A percentile compares a stretch with the other conserved stretches of the same genome.
Evolutionary conservation across 2,329 filamentous ascomycete genomes (phyloP).

Genomic region (Oidium heveae): DNA sequence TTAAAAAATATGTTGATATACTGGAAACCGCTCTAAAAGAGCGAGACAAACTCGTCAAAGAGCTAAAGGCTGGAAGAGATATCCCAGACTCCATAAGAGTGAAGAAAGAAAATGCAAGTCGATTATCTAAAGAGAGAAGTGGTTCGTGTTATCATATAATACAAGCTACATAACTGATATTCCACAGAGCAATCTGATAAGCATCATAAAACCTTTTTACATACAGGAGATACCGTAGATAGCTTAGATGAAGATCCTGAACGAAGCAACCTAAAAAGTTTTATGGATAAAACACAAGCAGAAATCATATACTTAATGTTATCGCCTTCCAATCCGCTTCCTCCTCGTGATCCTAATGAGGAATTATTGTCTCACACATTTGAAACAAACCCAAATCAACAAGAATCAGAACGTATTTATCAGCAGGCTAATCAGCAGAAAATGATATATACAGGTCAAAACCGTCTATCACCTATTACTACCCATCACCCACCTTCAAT

Average conservation of each 20-base stretch:
- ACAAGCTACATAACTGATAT: neutral
- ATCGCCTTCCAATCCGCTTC: slow-evolving; percentile 37
- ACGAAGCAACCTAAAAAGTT: slow-evolving; percentile 30
- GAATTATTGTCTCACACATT: slow-evolving; percentile 33
- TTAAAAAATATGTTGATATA: slow-evolving; percentile 76
- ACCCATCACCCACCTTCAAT: slow-evolving; percentile 26
- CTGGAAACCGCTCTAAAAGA: slow-evolving; percentile 72
- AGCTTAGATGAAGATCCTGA: slow-evolving; percentile 14
- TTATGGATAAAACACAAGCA: slow-evolving; percentile 37
- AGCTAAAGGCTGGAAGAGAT: slow-evolving; percentile 19
- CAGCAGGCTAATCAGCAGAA: slow-evolving; percentile 24
- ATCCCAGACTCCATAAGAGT: slow-evolving; percentile 16
- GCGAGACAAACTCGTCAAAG: slow-evolving; percentile 46
- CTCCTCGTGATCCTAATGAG: slow-evolving; percentile 33
- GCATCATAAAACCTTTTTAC: slow-evolving; percentile 16
- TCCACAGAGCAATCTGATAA: slow-evolving; percentile 6
- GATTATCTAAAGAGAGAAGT: slow-evolving; percentile 19
- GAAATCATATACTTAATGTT: slow-evolving; percentile 46
- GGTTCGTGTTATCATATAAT: slow-evolving; percentile 17
- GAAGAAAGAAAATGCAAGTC: slow-evolving; percentile 1
- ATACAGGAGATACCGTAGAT: slow-evolving; percentile 21
- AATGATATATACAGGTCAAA: slow-evolving; percentile 24
- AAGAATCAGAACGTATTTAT: slow-evolving; percentile 12
- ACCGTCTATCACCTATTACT: slow-evolving; percentile 25
- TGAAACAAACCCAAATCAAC: slow-evolving; percentile 19